phyloP scores from a whole-genome alignment of 1,284 basidiomycete species.

The Hemileia vastatrix region DNA sequence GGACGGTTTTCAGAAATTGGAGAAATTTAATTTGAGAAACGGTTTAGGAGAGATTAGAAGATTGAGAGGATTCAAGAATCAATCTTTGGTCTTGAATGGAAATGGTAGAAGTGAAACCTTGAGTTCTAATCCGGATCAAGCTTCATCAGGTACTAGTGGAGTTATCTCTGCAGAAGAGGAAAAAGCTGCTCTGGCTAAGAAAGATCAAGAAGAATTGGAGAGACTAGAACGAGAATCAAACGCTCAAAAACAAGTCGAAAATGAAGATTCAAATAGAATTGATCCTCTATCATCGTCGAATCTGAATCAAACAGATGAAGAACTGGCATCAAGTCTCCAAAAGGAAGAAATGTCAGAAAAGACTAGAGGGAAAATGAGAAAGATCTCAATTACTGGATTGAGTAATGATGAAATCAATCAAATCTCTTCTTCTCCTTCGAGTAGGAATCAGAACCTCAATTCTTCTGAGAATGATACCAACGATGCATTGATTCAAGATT shows the following conservation, averaged over 20 bases:
- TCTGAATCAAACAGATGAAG: neutral
- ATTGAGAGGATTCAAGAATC: neutral
- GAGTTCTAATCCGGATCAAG: neutral
- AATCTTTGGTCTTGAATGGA: neutral
- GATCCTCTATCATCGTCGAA: neutral
- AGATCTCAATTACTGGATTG: slow-evolving; percentile 25
- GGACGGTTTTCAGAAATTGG: too few species aligned
- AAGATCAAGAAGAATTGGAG: neutral
- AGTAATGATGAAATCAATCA: neutral
- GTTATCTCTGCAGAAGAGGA: neutral
- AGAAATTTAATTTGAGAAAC: too few species aligned
- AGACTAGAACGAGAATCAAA: neutral
- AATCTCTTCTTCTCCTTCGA: neutral
- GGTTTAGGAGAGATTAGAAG: slow-evolving; percentile 33
- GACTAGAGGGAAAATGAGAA: slow-evolving; percentile 28
- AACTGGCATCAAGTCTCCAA: neutral
- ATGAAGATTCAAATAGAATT: neutral
- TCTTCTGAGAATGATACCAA: neutral
- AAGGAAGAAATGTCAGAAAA: slow-evolving; percentile 4
- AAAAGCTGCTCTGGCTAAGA: neutral
- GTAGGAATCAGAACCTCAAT: neutral
- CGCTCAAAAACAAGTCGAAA: neutral
- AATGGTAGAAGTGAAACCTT: slow-evolving; percentile 13
- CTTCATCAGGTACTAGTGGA: neutral
- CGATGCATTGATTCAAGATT: slow-evolving; percentile 20